Conservation (phyloP, 768 basidiomycete genomes). For the Cystofilobasidium ferigula region DNA sequence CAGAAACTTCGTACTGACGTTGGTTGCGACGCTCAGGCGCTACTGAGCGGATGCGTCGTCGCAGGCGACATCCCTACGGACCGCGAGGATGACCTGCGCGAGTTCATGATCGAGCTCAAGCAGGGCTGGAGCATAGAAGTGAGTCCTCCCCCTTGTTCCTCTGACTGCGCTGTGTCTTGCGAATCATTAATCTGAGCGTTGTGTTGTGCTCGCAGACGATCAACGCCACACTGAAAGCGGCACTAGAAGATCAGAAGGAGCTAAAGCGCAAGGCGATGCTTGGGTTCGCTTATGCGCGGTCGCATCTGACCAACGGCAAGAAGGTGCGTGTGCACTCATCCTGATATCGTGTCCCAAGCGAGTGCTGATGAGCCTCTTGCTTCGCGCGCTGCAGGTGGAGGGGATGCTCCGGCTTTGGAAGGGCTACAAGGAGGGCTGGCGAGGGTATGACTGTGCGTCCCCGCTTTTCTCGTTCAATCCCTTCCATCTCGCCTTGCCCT, state of each 20-base stretch:
- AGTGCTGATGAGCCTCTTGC: neutral
- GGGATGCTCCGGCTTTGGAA: constrained; percentile 18
- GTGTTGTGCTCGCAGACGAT: constrained; percentile 16
- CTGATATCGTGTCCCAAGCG: too few relatives aligned
- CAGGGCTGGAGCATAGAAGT: neutral
- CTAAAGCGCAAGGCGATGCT: constrained; percentile 25
- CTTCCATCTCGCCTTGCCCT: too few relatives aligned
- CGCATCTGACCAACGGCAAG: constrained; percentile 19
- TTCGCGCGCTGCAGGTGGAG: neutral
- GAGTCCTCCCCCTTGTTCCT: neutral
- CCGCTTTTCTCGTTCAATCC: neutral
- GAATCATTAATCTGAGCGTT: constrained; percentile 1
- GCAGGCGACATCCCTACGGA: constrained; percentile 26
- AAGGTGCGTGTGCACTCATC: constrained; percentile 5
- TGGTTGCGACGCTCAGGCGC: constrained; percentile 6
- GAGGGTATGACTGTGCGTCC: constrained; percentile 22
- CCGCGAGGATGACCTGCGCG: constrained; percentile 12
- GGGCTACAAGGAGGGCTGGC: constrained; percentile 10
- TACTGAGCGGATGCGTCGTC: constrained; percentile 26
- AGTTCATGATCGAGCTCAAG: constrained; percentile 25
- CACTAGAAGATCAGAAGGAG: constrained; percentile 17
- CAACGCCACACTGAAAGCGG: constrained; percentile 15
- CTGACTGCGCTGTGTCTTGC: neutral
- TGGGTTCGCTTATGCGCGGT: constrained; percentile 22
- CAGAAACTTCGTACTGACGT: constrained; percentile 13